A percentile compares a stretch with the other conserved stretches of the same genome.
Conservation (phyloP, 306 rosid genomes). For the Rosa persica region DNA sequence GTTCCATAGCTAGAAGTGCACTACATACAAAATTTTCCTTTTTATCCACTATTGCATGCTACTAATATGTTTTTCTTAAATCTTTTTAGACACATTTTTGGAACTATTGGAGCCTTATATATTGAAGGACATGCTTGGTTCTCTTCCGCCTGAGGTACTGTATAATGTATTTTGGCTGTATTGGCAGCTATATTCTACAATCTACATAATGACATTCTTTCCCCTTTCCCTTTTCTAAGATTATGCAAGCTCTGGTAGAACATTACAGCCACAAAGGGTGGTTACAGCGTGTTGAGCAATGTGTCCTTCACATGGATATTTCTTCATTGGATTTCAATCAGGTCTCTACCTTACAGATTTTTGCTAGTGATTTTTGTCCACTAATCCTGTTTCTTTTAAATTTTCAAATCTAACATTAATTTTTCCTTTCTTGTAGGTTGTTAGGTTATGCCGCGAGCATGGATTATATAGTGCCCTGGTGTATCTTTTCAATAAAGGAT, state of each 20-base stretch:
- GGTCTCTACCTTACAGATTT: constrained; percentile 47
- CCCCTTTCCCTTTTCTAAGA: constrained; percentile 41
- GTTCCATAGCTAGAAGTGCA: background rate
- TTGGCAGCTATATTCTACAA: constrained; percentile 15
- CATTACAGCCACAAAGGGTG: constrained; percentile 88
- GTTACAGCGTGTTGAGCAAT: constrained; percentile 92
- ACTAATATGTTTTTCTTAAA: constrained; percentile 9
- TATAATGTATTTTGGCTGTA: constrained; percentile 24
- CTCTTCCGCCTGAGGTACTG: constrained; percentile 96
- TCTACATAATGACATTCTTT: constrained; percentile 20
- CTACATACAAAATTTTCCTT: background rate
- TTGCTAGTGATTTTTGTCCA: constrained; percentile 27
- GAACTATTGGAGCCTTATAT: constrained; percentile 97
- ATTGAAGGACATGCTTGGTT: constrained; percentile 96
- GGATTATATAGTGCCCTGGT: constrained; percentile 91
- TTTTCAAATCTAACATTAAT: constrained; percentile 24
- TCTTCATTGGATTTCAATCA: constrained; percentile 98
- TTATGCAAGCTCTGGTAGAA: constrained; percentile 98
- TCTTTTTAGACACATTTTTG: constrained; percentile 79
- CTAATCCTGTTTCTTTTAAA: constrained; percentile 14
- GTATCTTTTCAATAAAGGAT: constrained; percentile 91
- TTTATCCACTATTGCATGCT: constrained; percentile 1
- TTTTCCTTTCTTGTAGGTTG: constrained; percentile 54
- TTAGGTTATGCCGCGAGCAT: constrained; percentile 87
- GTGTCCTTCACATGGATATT: constrained; percentile 99